Base-by-base conservation (phyloP, 2,329 filamentous ascomycete genomes). In the Boeremia lycopersici region DNA sequence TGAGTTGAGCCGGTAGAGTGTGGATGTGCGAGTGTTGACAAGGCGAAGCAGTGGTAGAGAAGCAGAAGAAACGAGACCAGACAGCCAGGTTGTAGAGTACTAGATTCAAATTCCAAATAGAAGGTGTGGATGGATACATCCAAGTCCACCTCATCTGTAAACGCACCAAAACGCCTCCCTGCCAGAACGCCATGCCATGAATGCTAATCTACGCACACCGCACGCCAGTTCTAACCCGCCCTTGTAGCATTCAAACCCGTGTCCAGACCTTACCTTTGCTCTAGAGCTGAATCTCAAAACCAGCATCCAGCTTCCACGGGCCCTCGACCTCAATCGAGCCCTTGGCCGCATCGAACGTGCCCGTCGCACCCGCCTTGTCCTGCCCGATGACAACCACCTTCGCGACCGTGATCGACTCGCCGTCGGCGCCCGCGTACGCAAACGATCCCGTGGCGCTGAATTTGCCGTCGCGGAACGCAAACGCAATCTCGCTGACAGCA, bases 401-500 rank as follows among this genome's bases (percentile, higher is more conserved):
- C 12, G 50, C 54, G 5, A 74, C 64, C 1, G 61, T 68, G 5
- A 69, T 36, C 33, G 64, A 69, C 60, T 55, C 52, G 0, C 65
- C 66, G 6, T 52, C 56, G 6, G 43, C 34, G 0, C 56, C 63
- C 0, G 13, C 26, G 66, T 84, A 87, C 1, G 74, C 82, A 66
- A 87, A 89, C 2, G 65, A 71, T 0, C 86, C 87, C 2, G 73
- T 76, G 31, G 81, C 74, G 0, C 62, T 74, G 23, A 89, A 78
- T 51, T 76, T 74, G 30, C 83, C 82, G 2, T 79, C 69, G 40
- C 79, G 75, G 68, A 85, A 93, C 8, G 70, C 63, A 62, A 93
- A 89, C 12, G 76, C 72, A 47, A 92, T 79, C 50, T 84, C 76
- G 6, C 81, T 84, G n/a, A 80, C 84, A 1, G 64, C 71, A 2